Evolutionary conservation across 148 eudicot species (phyloP), one percentile per base, ranked within the genome.

Genomic region (Cornus kousa): DNA sequence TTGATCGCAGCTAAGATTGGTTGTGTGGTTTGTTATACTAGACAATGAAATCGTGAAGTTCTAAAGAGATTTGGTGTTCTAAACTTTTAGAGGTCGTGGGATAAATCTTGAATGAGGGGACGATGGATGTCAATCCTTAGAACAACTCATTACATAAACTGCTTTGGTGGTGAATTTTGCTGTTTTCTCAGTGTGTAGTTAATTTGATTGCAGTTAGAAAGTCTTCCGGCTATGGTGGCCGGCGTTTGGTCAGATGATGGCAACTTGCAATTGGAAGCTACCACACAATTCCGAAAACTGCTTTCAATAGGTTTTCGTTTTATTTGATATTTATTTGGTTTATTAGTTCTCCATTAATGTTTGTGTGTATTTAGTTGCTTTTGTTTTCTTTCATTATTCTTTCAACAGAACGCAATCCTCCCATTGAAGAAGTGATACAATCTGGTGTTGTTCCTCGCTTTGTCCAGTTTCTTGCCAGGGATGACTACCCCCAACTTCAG

Each of bases 371-470:
- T 55, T 35, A 48, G 20, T 75, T 72, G 57, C 0, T 22, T 48
- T 59, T 70, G 35, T 39, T 71, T 37, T 24, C 19, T 69, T 68
- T 11, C 71, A 35, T 71, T 35, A 64, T 53, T 81, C n/a, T 74
- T 67, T 57, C 32, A 2, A 72, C 83, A 94, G 98, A 94, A 69
- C 88, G 98, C 17, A 92, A 94, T 79, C 97, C 98, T 60, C 98
- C 98, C 9, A 94, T 94, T 17, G 94, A 94, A 74, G 98, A 92
- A 84, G 98, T 94, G 62, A 89, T 94, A 78, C 92, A 92, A 78
- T 87, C 98, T 31, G 98, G 98, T 64, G 94, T 92, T 78, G 97
- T 94, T 84, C 97, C 97, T 57, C 93, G 98, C 19, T 87, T 94
- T 77, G 93, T 94, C 79, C 92, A 88, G 72, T 94, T 92, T 82